Evolutionary conservation across 2,329 filamentous ascomycete species (phyloP).

Genomic region (Biscogniauxia sp.): DNA sequence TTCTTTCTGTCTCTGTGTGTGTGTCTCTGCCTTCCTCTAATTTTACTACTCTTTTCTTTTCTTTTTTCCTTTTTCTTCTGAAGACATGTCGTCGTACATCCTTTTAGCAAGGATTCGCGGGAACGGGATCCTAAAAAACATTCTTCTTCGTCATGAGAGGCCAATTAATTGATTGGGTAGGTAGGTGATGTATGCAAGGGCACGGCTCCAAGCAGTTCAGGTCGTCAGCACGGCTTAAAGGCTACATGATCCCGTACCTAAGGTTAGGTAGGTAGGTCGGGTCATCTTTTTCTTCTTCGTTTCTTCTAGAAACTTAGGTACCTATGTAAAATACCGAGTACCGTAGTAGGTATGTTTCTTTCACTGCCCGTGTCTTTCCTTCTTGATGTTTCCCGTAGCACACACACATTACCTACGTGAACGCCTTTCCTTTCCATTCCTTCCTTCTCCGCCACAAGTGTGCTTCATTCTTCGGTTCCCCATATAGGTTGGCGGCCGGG

Average conservation of each 20-base stretch:
- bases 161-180: background rate
- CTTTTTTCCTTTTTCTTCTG: no score
- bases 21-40: no score
- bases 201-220: background rate
- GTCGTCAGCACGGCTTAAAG: background rate
- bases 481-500: background rate
- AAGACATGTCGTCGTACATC: background rate
- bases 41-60: background rate
- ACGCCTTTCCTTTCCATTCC: background rate
- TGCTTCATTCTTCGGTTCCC: background rate
- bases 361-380: background rate
- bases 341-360: no score
- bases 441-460: no score
- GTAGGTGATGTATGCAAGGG: background rate
- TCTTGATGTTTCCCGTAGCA: background rate
- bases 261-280: background rate
- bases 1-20: no score
- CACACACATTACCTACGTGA: no score
- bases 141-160: no score
- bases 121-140: no score
- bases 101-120: no score
- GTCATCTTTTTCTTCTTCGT: background rate
- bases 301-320: no score
- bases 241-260: background rate
- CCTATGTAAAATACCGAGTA: no score